phyloP scores from a whole-genome alignment of 2,329 filamentous ascomycete species.

The Fusarium protoensiforme region DNA sequence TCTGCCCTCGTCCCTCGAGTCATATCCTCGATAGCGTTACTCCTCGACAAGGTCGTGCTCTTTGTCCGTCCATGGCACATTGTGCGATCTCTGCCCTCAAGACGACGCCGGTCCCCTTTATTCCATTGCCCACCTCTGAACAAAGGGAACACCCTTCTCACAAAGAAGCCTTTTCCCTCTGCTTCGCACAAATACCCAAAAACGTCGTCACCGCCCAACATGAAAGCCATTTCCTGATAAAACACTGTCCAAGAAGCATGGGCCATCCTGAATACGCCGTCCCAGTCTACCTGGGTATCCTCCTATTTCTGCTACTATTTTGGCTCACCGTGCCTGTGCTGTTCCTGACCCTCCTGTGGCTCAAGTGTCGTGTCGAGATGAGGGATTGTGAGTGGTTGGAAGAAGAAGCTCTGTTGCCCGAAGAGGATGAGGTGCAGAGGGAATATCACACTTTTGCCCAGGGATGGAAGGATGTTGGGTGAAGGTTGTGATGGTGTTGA shows the following conservation, averaged over 20 bases:
- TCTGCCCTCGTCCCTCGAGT: slow-evolving; percentile 11
- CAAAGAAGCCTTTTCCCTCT: background rate
- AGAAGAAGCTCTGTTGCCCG: slow-evolving; percentile 7
- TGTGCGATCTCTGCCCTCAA: slow-evolving; percentile 22
- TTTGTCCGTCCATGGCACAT: slow-evolving; percentile 35
- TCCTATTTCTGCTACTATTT: slow-evolving; percentile 21
- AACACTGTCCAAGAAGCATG: slow-evolving; percentile 17
- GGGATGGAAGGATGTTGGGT: background rate
- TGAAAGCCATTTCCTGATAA: background rate
- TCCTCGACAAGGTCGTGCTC: slow-evolving; percentile 25
- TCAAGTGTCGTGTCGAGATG: slow-evolving; percentile 15
- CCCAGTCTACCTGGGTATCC: slow-evolving; percentile 30
- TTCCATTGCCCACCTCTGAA: background rate
- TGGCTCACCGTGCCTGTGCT: slow-evolving; percentile 32
- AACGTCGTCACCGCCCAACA: background rate
- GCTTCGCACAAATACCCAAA: background rate
- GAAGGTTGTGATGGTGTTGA: background rate
- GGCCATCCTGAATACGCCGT: slow-evolving; percentile 29
- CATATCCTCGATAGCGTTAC: slow-evolving; percentile 26
- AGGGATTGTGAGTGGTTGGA: slow-evolving; percentile 28
- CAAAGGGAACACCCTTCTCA: background rate
- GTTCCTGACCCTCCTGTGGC: slow-evolving; percentile 16
- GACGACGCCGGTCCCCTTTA: slow-evolving; percentile 10
- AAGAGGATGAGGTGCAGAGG: slow-evolving; percentile 18
- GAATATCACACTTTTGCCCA: slow-evolving; percentile 9